These are phyloP conservation scores for Helianthus annuus DNA, from an alignment of 129 eudicot genomes.

Conservation along the genomic window HanXRQr2.0-SUNRISE NC_035445.2:60074953-60075452, in stretches of 20 bases:
- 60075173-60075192: conserved; percentile 79
- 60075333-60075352: no score
- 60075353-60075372: no score
- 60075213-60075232: conserved; percentile 50
- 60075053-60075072: background rate
- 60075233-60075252: conserved; percentile 17
- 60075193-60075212: conserved; percentile 88
- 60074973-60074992: conserved; percentile 1
- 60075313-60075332: no score
- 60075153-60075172: conserved; percentile 82
- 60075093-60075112: background rate
- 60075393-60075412: no score
- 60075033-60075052: conserved; percentile 5
- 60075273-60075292: no score
- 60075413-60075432: no score
- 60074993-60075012: conserved; percentile 39
- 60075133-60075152: conserved; percentile 43
- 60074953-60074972: no score
- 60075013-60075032: conserved; percentile 13
- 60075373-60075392: no score
- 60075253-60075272: no score
- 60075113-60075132: conserved; percentile 9
- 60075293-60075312: no score
- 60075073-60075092: background rate
- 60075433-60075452: no score